Evolutionary conservation across 257 asterid genomes (phyloP), one percentile per base, ranked within the genome.

Genomic region (Jasminum sambac): DNA sequence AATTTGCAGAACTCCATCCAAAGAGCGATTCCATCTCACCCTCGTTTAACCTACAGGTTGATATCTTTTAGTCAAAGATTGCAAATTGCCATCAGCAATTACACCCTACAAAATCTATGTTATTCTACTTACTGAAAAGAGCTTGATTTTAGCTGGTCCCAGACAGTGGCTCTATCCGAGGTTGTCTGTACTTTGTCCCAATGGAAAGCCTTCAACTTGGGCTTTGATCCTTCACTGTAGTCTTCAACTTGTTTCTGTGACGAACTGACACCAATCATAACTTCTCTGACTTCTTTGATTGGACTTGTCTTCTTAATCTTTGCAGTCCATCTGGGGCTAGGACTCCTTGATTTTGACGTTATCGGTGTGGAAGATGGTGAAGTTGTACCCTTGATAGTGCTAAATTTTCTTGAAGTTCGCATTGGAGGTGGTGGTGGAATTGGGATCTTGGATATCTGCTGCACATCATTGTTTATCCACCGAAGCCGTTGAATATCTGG

Each of bases 141-240:
- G 86, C 96, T 91, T 0, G 98, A 90, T 62, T 85, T 90, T 75
- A 91, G 60, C 70, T 88, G 98, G 84, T 95, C 99, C 99, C 99
- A 95, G 38, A 90, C 98, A 6, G 97, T 95, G 79, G 85, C 96
- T 68, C 95, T 68, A 63, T 90, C 92, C 11, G 99, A 92, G 67
- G 96, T 87, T 74, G 98, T 92, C 72, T 94, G 84, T 58, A 95
- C 98, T 87, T 95, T 95, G 86, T 95, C 99, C 99, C 99, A 95
- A 38, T 95, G 98, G 89, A 95, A 64, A 76, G 99, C 90, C 78
- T 91, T 95, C 79, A 95, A 67, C 80, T 84, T 95, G 5, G 95
- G 94, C 40, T 80, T 95, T 34, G 86, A 84, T 80, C 87, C 93
- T 64, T 88, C 95, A 23, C 41, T 71, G 21, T 89, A 92, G 21